These are phyloP conservation scores for Colletotrichum australisinense DNA, from an alignment of 2,329 filamentous ascomycete genomes.

Conservation along the genomic window DNA sequence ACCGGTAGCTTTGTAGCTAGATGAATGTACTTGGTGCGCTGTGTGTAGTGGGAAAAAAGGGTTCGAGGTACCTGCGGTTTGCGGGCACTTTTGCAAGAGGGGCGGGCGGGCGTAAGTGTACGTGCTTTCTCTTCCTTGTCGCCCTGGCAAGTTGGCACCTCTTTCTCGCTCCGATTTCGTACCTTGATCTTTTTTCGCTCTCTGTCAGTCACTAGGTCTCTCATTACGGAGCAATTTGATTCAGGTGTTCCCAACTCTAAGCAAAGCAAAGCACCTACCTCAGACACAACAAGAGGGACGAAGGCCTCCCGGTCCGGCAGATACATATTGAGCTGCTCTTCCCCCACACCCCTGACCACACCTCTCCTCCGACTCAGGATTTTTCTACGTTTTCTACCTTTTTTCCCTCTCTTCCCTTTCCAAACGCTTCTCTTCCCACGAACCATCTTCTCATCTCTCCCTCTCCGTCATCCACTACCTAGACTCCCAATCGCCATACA, in stretches of 20 bases:
- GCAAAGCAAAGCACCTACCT: background rate
- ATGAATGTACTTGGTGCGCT: background rate
- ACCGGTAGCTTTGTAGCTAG: background rate
- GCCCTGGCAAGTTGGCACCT: background rate
- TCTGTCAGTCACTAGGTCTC: background rate
- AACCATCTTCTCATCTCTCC: constrained; percentile 4
- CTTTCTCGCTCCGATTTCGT: background rate
- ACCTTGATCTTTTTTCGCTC: background rate
- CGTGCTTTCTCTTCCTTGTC: constrained; percentile 1
- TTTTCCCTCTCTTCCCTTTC: constrained; percentile 10
- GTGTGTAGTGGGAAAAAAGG: background rate
- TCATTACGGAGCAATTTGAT: background rate
- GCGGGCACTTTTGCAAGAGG: constrained; percentile 28
- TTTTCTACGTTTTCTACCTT: constrained; percentile 27
- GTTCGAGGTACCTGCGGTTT: constrained; percentile 4
- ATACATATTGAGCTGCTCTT: constrained; percentile 36
- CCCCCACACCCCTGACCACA: constrained; percentile 27
- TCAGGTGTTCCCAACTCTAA: constrained; percentile 12
- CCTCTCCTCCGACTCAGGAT: constrained; percentile 22
- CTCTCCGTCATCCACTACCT: background rate
- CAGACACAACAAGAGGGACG: constrained; percentile 20
- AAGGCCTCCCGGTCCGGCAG: constrained; percentile 35
- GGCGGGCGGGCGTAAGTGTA: constrained; percentile 4
- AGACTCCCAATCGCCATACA: background rate
- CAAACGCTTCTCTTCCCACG: constrained; percentile 16